Conservation (phyloP, 2,329 filamentous ascomycete genomes). For the Colletotrichum incanum region DNA sequence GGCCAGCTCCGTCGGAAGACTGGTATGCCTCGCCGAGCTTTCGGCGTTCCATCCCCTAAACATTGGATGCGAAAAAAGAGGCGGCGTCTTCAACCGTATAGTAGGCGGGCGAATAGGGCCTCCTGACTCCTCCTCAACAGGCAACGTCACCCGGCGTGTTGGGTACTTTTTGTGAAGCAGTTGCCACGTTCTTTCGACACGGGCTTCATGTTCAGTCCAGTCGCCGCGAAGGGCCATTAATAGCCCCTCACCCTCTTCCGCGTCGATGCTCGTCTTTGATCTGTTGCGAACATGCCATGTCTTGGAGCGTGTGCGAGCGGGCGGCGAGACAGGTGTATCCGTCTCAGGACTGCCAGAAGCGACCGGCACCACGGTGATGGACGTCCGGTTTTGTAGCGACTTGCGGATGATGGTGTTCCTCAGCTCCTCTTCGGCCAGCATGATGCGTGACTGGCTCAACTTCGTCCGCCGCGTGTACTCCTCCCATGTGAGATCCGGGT, state of each 20-base stretch:
- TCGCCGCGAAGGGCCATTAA: conserved; percentile 25
- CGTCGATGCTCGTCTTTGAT: conserved; percentile 3
- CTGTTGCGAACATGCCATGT: conserved; percentile 29
- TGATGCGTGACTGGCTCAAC: conserved; percentile 28
- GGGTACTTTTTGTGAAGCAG: conserved; percentile 41
- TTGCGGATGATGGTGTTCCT: conserved; percentile 35
- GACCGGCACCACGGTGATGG: neutral
- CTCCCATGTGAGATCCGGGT: conserved; percentile 36
- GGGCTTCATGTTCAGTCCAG: conserved; percentile 37
- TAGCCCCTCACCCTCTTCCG: conserved; percentile 24
- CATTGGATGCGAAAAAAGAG: conserved; percentile 40
- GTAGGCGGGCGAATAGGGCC: conserved; percentile 36
- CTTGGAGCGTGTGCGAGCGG: conserved; percentile 26
- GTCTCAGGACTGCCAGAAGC: neutral
- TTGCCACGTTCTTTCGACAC: conserved; percentile 40
- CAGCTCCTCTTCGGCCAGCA: conserved; percentile 34
- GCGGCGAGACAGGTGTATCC: conserved; percentile 28
- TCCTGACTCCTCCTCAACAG: conserved; percentile 27
- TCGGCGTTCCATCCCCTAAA: conserved; percentile 37
- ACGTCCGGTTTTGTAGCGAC: conserved; percentile 28
- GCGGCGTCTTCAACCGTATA: conserved; percentile 38
- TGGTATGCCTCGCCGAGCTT: conserved; percentile 19
- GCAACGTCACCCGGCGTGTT: conserved; percentile 30
- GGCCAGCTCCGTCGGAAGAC: conserved; percentile 35
- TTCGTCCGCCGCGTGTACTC: conserved; percentile 29